Evolutionary conservation across 192 early-diverging fungal genomes (phyloP).

Genomic region (Phycomyces nitens): DNA sequence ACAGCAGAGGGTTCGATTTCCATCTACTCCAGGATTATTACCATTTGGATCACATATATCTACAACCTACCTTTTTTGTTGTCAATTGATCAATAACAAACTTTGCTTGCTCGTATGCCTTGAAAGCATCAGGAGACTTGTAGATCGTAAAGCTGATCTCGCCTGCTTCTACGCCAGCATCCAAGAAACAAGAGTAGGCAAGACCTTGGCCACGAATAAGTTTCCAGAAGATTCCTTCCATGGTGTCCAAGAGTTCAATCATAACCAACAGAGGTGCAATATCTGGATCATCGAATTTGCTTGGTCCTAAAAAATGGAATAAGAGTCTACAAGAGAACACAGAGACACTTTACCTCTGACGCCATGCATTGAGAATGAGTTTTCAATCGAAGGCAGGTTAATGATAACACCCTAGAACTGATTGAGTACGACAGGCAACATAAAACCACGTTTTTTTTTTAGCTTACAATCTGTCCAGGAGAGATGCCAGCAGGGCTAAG

Average conservation of each 20-base stretch:
- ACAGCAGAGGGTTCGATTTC: conserved; percentile 43
- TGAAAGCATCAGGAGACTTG: conserved; percentile 48
- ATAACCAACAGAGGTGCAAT: conserved; percentile 53
- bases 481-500: conserved; percentile 14
- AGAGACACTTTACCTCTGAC: conserved; percentile 28
- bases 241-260: conserved; percentile 49
- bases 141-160: conserved; percentile 49
- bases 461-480: conserved; percentile 28
- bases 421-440: neutral
- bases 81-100: conserved; percentile 48
- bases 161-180: conserved; percentile 44
- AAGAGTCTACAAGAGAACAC: neutral
- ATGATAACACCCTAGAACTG: conserved; percentile 42
- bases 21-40: conserved; percentile 18
- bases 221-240: conserved; percentile 62
- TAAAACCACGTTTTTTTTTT: neutral
- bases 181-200: conserved; percentile 48
- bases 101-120: conserved; percentile 51
- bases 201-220: conserved; percentile 58
- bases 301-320: conserved; percentile 34
- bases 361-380: conserved; percentile 47
- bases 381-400: conserved; percentile 55
- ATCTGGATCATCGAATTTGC: conserved; percentile 45
- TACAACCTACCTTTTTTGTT: conserved; percentile 34
- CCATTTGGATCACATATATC: neutral